Evolutionary conservation across 2,329 filamentous ascomycete species (phyloP), one percentile per base, ranked within the genome.

Genomic region (Macrophomina pseudophaseolina): DNA sequence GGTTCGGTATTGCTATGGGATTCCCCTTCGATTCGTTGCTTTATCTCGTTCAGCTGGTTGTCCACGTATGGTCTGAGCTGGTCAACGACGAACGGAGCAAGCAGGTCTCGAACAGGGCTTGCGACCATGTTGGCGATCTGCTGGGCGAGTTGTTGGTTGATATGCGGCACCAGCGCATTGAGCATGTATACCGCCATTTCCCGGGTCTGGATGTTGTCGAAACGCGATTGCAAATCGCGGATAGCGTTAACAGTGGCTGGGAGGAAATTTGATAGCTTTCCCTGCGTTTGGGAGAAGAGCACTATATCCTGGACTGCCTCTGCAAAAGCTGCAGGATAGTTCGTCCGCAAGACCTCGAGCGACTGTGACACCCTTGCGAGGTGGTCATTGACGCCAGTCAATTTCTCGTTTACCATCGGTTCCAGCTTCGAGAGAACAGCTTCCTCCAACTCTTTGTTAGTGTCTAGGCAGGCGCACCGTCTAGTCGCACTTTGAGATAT

Each of bases 141-240:
- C 8, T 30, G 38, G 7, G 46, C 11, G n/a, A 62, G 42, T 11
- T 62, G 44, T 3, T 49, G 30, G 30, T 38, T 49, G 42, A 62
- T 62, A 32, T 49, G 28, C 7, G 58, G 58, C 5, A 62, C 23
- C 16, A 62, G 58, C 6, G 4, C 9, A 38, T 62, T 62, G 4
- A 49, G 49, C 32, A 35, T 54, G 32, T 51, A 18, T n/a, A 35
- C 16, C 12, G 58, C 54, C n/a, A 67, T 12, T 3, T 53, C 59
- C 5, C 28, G 38, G 28, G 48, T 63, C 16, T 40, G 32, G 5
- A 53, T 30, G 5, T 63, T 64, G n/a, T 53, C 65, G 28, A 30
- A 64, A 7, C 48, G 48, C 5, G 16, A 3, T 49, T 62, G 30
- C 8, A 62, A n/a, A 6, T 49, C 16, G 11, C 58, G 58, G 30